Percentiles rank a stretch among this genome's conserved stretches.
Conservation (phyloP, 208 protist genomes). For the Acanthamoeba culbertsoni region DNA sequence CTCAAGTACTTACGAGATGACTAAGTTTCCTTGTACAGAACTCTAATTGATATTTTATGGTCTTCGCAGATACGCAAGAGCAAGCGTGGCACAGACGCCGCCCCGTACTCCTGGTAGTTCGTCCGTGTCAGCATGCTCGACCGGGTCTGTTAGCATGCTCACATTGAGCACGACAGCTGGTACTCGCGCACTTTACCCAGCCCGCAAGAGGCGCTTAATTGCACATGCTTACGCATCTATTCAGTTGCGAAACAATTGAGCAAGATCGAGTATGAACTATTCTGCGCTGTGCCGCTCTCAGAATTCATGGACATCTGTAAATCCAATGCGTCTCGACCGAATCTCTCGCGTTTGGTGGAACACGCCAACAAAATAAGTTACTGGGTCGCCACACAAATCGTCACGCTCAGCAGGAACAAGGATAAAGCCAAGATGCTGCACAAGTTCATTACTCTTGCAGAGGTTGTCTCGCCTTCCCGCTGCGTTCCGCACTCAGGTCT, state of each 20-base stretch:
- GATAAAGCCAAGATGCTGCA: constrained; percentile 2
- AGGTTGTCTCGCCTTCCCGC: not conserved
- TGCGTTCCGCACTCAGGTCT: not conserved
- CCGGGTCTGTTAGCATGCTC: not conserved
- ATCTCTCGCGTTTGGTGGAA: not conserved
- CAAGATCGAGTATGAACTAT: not conserved
- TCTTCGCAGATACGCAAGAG: not conserved
- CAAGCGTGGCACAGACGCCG: not conserved
- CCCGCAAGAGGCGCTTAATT: no score
- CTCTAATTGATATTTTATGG: no score
- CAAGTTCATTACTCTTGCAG: not conserved
- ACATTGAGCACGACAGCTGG: not conserved
- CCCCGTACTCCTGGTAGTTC: not conserved
- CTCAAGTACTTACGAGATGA: not conserved
- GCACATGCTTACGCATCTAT: no score
- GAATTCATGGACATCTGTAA: constrained; percentile 23
- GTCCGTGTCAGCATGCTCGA: not conserved
- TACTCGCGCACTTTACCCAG: no score
- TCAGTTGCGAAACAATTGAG: not conserved
- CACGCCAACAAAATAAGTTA: constrained; percentile 39
- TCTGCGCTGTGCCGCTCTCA: not conserved
- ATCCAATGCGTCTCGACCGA: not conserved
- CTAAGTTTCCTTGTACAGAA: no score
- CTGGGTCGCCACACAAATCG: not conserved
- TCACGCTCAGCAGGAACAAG: constrained; percentile 5